Conservation (phyloP, 345 rosid species). For the Salix caprea region DNA sequence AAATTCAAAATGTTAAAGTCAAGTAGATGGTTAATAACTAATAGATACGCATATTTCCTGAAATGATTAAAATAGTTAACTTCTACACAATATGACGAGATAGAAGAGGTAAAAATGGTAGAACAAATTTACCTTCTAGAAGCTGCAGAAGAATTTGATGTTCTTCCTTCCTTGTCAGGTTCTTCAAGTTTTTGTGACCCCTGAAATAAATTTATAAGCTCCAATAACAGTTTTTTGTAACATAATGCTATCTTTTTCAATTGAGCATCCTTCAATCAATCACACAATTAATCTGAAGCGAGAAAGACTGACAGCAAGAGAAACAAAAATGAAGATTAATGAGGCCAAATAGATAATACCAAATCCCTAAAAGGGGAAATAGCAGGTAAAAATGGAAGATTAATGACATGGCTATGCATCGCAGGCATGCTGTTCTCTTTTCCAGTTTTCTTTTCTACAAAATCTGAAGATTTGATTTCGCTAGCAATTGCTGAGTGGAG, state of each 20-base stretch:
- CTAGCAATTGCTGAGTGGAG: neutral
- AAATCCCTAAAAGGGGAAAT: slow-evolving; percentile 5
- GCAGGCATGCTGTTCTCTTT: slow-evolving; percentile 2
- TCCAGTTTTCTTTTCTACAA: slow-evolving; percentile 1
- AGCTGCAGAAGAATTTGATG: neutral
- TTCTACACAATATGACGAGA: neutral
- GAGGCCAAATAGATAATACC: neutral
- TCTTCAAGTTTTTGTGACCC: slow-evolving; percentile 4
- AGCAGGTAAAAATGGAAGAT: neutral
- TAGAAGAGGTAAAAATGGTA: slow-evolving; percentile 1
- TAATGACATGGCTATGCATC: slow-evolving; percentile 14
- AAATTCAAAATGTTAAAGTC: neutral
- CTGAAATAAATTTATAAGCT: slow-evolving; percentile 2
- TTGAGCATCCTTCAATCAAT: neutral
- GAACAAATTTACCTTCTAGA: slow-evolving; percentile 17
- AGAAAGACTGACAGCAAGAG: neutral
- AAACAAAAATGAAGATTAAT: neutral
- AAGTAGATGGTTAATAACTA: neutral
- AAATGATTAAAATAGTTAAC: neutral
- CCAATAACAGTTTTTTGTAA: neutral
- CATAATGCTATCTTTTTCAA: neutral
- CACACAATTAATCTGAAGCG: neutral
- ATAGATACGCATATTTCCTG: neutral
- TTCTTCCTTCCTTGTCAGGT: slow-evolving; percentile 7
- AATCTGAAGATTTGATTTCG: neutral